Conservation (phyloP, 306 rosid genomes). For the Begonia masoniana region DNA sequence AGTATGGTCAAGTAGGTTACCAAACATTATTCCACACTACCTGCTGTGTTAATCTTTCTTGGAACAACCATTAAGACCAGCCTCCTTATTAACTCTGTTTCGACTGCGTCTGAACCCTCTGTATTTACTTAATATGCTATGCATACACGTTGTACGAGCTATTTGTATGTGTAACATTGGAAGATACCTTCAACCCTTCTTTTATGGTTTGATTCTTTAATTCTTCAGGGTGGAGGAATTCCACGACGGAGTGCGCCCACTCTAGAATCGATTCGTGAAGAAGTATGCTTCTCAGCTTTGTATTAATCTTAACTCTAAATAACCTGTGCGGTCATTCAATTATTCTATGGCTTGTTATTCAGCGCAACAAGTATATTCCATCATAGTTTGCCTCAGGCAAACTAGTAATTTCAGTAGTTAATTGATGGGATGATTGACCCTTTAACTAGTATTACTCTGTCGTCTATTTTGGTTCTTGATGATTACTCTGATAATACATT, state of each 20-base stretch:
- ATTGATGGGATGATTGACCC: no score
- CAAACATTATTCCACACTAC: background rate
- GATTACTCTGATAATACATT: background rate
- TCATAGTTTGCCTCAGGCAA: background rate
- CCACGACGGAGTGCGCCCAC: constrained; percentile 85
- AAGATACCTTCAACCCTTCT: background rate
- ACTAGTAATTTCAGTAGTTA: no score
- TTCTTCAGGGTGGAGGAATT: constrained; percentile 71
- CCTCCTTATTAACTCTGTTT: no score
- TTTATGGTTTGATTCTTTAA: constrained; percentile 13
- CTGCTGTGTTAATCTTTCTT: background rate
- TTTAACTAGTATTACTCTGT: no score
- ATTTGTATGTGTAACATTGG: background rate
- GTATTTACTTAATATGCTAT: no score
- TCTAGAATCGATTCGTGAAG: constrained; percentile 73
- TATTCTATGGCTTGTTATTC: background rate
- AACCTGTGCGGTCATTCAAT: background rate
- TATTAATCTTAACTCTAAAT: background rate
- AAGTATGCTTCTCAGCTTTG: constrained; percentile 37
- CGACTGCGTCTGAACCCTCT: no score
- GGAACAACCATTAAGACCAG: no score
- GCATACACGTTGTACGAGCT: no score
- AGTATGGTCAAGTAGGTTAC: constrained; percentile 70
- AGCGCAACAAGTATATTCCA: background rate
- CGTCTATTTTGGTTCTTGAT: background rate